These are phyloP conservation scores for Geotrichum reessii DNA, from an alignment of 1,139 yeast species.

Conservation along the genomic window DNA sequence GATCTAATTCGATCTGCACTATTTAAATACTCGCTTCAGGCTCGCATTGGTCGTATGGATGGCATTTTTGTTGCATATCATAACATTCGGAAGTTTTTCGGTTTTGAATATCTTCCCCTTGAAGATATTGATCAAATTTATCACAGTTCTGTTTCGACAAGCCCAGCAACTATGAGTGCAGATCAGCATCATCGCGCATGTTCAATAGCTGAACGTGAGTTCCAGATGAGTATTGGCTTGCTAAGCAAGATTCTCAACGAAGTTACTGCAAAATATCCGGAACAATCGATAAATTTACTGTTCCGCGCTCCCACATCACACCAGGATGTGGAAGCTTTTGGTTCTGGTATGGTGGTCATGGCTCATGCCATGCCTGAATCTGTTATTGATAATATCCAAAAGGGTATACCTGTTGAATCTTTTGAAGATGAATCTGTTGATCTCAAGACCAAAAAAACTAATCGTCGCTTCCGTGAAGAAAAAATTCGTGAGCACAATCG, in stretches of 20 bases:
- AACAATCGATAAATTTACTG: conserved; percentile 29
- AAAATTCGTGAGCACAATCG: not conserved
- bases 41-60: conserved; percentile 93
- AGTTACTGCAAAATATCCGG: conserved; percentile 32
- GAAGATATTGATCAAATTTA: conserved; percentile 59
- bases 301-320: conserved; percentile 27
- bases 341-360: conserved; percentile 26
- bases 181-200: conserved; percentile 37
- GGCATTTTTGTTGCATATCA: conserved; percentile 92
- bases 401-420: conserved; percentile 10
- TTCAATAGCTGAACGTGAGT: conserved; percentile 65
- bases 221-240: conserved; percentile 55
- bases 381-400: conserved; percentile 27
- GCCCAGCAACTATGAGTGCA: conserved; percentile 12
- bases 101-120: conserved; percentile 82
- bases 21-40: conserved; percentile 82
- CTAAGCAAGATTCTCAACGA: conserved; percentile 50
- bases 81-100: conserved; percentile 73
- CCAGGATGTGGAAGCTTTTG: conserved; percentile 2
- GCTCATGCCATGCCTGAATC: conserved; percentile 34
- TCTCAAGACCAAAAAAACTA: not conserved
- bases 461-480: not conserved
- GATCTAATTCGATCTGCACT: conserved; percentile 74
- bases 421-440: not conserved
- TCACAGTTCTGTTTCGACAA: conserved; percentile 37